A percentile compares a stretch with the other conserved stretches of the same genome.
Evolutionary conservation across 2,329 filamentous ascomycete genomes (phyloP).

Genomic region (Diplocarpon mali): DNA sequence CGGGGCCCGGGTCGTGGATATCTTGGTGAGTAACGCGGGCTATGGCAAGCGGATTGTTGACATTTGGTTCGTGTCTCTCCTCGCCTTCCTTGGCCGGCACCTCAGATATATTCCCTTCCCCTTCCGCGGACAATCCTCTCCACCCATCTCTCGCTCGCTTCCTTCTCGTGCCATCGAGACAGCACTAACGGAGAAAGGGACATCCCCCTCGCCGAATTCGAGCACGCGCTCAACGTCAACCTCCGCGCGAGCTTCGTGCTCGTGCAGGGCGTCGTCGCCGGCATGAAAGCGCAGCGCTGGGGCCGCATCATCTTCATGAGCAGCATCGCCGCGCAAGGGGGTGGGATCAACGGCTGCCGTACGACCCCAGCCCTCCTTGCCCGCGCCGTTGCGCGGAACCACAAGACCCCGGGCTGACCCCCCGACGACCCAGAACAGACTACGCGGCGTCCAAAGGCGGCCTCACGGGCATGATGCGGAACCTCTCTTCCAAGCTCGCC

Average conservation of each 20-base stretch:
- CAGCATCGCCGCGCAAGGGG: constrained; percentile 18
- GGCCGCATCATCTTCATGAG: constrained; percentile 21
- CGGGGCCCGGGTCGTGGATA: constrained; percentile 39
- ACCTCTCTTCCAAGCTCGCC: constrained; percentile 32
- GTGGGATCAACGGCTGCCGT: constrained; percentile 23
- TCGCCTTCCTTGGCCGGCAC: background rate
- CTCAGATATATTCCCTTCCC: background rate
- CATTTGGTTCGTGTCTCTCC: constrained; percentile 10
- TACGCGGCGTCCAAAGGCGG: constrained; percentile 32
- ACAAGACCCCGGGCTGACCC: background rate
- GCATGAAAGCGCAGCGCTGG: constrained; percentile 32
- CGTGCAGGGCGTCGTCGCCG: constrained; percentile 18
- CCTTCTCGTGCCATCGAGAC: background rate
- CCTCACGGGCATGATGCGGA: constrained; percentile 36
- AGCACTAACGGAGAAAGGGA: constrained; percentile 12
- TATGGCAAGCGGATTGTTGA: constrained; percentile 46
- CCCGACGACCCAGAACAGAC: constrained; percentile 9
- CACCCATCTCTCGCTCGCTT: background rate
- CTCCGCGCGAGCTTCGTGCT: constrained; percentile 21
- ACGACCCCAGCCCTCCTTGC: background rate
- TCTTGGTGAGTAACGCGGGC: constrained; percentile 56
- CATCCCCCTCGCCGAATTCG: constrained; percentile 22
- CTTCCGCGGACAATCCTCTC: background rate
- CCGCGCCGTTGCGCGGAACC: background rate
- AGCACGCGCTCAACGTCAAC: constrained; percentile 22